Evolutionary conservation across 2,329 filamentous ascomycete genomes (phyloP).

Genomic region (Dryadomyces sulphureus): DNA sequence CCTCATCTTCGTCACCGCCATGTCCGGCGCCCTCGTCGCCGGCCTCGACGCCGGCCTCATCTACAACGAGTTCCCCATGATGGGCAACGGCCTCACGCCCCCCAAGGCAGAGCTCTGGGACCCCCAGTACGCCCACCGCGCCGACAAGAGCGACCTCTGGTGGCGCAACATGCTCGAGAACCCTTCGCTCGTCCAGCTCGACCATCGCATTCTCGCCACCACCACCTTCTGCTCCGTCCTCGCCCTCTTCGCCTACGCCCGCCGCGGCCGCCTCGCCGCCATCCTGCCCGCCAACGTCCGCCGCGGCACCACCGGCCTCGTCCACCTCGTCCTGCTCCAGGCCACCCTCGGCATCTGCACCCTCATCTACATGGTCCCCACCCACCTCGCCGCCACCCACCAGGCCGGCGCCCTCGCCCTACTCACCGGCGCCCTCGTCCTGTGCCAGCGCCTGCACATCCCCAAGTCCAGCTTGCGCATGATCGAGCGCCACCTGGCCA

Average conservation of each 20-base stretch:
- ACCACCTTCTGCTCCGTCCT: slow-evolving; percentile 76
- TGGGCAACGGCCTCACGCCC: slow-evolving; percentile 74
- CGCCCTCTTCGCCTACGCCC: slow-evolving; percentile 66
- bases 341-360: slow-evolving; percentile 79
- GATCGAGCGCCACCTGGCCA: slow-evolving; percentile 33
- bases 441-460: slow-evolving; percentile 65
- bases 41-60: slow-evolving; percentile 93
- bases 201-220: slow-evolving; percentile 84
- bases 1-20: slow-evolving; percentile 76
- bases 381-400: slow-evolving; percentile 74
- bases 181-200: slow-evolving; percentile 84
- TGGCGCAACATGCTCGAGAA: slow-evolving; percentile 99
- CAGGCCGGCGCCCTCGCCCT: slow-evolving; percentile 82
- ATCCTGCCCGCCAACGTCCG: slow-evolving; percentile 48
- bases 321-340: slow-evolving; percentile 72
- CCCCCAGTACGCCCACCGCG: slow-evolving; percentile 65
- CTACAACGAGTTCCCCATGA: slow-evolving; percentile 96
- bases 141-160: slow-evolving; percentile 71
- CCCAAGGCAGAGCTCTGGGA: slow-evolving; percentile 74
- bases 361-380: slow-evolving; percentile 85
- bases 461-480: slow-evolving; percentile 49
- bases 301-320: slow-evolving; percentile 61
- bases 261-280: slow-evolving; percentile 42
- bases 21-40: slow-evolving; percentile 88
- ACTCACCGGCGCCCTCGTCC: slow-evolving; percentile 64